phyloP scores from a whole-genome alignment of 2,329 filamentous ascomycete species.

The Pseudopyrenochaeta lycopersici region DNA sequence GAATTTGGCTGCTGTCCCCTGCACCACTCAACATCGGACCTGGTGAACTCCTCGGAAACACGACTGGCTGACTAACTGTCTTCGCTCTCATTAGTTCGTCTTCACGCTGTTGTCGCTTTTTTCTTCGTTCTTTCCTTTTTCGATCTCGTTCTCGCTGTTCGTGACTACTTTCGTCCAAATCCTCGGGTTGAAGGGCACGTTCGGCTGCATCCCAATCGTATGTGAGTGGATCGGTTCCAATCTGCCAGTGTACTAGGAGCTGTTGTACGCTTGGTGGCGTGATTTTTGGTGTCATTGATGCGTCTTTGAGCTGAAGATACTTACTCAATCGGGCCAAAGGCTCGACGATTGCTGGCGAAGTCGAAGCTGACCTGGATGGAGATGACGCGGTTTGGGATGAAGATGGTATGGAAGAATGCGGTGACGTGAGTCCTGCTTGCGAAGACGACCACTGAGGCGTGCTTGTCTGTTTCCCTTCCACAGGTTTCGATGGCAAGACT shows the following conservation, averaged over 20 bases:
- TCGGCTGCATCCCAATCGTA: constrained; percentile 54
- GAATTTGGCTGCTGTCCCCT: constrained; percentile 36
- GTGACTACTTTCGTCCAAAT: constrained; percentile 45
- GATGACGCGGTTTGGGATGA: constrained; percentile 20
- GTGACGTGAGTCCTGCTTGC: constrained; percentile 24
- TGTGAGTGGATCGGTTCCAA: constrained; percentile 45
- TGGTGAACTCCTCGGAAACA: constrained; percentile 36
- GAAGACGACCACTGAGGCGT: constrained; percentile 2
- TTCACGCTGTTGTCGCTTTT: constrained; percentile 53
- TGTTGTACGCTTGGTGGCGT: constrained; percentile 45
- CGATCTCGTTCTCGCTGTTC: constrained; percentile 49
- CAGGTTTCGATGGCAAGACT: constrained; percentile 26
- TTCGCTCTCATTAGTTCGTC: constrained; percentile 34
- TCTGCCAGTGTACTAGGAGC: constrained; percentile 54
- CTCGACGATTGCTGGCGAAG: constrained; percentile 5
- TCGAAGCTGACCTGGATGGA: constrained; percentile 10
- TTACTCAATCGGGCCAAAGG: constrained; percentile 45
- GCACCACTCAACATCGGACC: constrained; percentile 22
- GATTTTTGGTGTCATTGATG: constrained; percentile 13
- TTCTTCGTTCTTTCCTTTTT: constrained; percentile 51
- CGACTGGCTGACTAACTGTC: constrained; percentile 28
- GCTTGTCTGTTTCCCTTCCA: background rate
- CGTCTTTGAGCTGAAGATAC: constrained; percentile 47
- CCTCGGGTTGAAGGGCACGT: constrained; percentile 33
- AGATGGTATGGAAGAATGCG: constrained; percentile 21